A percentile compares a stretch with the other conserved stretches of the same genome.
phyloP scores from a whole-genome alignment of 2,329 filamentous ascomycete genomes.

The Ceratocystis harringtonii region DNA sequence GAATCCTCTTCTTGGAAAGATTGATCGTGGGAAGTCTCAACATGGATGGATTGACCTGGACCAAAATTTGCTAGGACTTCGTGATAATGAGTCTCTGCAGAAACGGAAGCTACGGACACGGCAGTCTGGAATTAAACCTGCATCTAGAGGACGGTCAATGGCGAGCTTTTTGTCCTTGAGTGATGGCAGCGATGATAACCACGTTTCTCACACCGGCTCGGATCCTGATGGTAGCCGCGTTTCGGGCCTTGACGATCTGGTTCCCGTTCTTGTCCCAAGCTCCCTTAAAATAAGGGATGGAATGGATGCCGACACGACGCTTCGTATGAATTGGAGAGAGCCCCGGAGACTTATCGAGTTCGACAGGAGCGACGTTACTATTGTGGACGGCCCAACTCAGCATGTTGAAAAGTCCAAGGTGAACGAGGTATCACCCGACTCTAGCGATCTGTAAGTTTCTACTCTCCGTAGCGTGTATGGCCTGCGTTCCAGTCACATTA shows the following conservation, averaged over 20 bases:
- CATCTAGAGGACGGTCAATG: not conserved
- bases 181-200: not conserved
- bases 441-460: conserved; percentile 18
- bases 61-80: not conserved
- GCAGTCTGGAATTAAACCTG: not conserved
- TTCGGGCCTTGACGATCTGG: conserved; percentile 7
- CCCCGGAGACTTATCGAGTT: not conserved
- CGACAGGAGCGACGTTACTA: not conserved
- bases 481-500: not conserved
- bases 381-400: not conserved
- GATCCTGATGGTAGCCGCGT: conserved; percentile 6
- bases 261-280: conserved; percentile 13
- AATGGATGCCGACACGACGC: conserved; percentile 12
- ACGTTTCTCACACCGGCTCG: not conserved
- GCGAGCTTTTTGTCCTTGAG: not conserved
- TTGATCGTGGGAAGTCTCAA: conserved; percentile 1
- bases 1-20: conserved; percentile 15
- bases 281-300: conserved; percentile 13
- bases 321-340: conserved; percentile 16
- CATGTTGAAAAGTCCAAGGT: not conserved
- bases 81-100: not conserved
- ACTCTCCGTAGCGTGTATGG: conserved; percentile 23
- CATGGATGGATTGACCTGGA: conserved; percentile 17
- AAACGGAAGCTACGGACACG: conserved; percentile 5
- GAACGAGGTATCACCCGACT: not conserved